Evolutionary conservation across 2,329 filamentous ascomycete species (phyloP), one percentile per base, ranked within the genome.

Genomic region (Davidsoniella virescens): DNA sequence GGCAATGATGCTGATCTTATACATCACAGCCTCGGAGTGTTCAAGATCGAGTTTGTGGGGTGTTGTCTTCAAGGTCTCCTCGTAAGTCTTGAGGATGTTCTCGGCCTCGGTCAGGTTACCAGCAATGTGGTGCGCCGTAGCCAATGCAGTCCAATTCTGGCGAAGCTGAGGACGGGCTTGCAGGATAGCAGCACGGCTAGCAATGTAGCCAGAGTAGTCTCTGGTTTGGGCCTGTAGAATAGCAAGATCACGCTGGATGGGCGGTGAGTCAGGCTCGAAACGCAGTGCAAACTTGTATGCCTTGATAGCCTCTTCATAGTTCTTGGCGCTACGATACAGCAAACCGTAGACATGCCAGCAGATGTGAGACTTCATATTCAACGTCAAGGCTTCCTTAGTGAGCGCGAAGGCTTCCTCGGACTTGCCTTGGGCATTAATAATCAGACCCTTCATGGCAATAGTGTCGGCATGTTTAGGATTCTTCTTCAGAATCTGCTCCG

Each of bases 321-420:
- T 96, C 74, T 96, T 96, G 62, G 84, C 83, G 45, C 86, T 82
- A 47, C 90, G 82, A 68, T 94, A 96, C 47, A 98, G 75, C 57
- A 98, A 69, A 29, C 93, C 92, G 64, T 96, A 98, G 54, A 98
- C 92, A 66, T 98, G 93, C 92, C 92, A 98, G 72, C 88, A 96
- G 60, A 98, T 88, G 67, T 96, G 90, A 60, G 88, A 95, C 70
- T 93, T 95, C 88, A 98, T 96, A 64, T 96, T 88, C 60, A 88
- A 87, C 57, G 83, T 87, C 59, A 98, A 73, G 33, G 93, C 92
- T 57, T 87, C 77, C 69, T 95, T 98, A 61, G 85, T 90, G 53
- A 98, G 74, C 43, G 81, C 78, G 64, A 98, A 98, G 0, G 93
- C 93, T 68, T 98, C 92, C 52, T 94, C 87, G 26, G 82, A 81